Percentiles rank a stretch among this genome's conserved stretches.
These are phyloP conservation scores for Penicillium lividum DNA, from an alignment of 495 filamentous ascomycete species.

Conservation along the genomic window DNA sequence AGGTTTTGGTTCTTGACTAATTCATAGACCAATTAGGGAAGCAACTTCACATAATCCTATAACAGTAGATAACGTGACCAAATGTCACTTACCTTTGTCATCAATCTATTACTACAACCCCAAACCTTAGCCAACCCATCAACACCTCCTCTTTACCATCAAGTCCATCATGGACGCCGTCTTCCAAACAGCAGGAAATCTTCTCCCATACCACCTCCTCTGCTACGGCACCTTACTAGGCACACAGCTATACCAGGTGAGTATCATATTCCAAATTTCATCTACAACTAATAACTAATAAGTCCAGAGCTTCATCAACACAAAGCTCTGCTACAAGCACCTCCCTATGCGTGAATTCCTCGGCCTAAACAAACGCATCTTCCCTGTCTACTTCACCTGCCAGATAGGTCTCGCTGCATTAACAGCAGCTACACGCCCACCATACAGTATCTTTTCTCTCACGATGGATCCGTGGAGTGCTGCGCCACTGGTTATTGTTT, in stretches of 20 bases:
- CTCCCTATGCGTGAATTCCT: constrained; percentile 53
- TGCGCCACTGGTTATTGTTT: constrained; percentile 42
- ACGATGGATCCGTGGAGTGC: constrained; percentile 29
- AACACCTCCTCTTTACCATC: not conserved
- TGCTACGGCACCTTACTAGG: constrained; percentile 55
- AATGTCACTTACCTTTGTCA: too few species aligned
- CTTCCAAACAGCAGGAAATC: constrained; percentile 18
- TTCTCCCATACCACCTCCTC: constrained; percentile 50
- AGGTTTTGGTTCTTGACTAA: too few species aligned
- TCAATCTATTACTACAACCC: not conserved
- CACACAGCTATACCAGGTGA: constrained; percentile 49
- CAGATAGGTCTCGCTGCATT: constrained; percentile 47
- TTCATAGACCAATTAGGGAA: too few species aligned
- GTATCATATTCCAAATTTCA: not conserved
- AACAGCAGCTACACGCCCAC: constrained; percentile 47
- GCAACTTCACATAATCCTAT: too few species aligned
- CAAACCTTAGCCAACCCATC: not conserved
- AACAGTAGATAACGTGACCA: too few species aligned
- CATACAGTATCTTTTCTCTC: constrained; percentile 41
- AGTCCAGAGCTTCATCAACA: constrained; percentile 50
- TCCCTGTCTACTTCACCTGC: constrained; percentile 53
- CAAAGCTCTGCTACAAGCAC: constrained; percentile 47
- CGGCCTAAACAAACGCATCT: constrained; percentile 52
- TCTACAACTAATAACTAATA: not conserved
- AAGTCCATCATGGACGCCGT: constrained; percentile 17